phyloP scores from a whole-genome alignment of 805 yeast species.

The Teunomyces tritomae region DNA sequence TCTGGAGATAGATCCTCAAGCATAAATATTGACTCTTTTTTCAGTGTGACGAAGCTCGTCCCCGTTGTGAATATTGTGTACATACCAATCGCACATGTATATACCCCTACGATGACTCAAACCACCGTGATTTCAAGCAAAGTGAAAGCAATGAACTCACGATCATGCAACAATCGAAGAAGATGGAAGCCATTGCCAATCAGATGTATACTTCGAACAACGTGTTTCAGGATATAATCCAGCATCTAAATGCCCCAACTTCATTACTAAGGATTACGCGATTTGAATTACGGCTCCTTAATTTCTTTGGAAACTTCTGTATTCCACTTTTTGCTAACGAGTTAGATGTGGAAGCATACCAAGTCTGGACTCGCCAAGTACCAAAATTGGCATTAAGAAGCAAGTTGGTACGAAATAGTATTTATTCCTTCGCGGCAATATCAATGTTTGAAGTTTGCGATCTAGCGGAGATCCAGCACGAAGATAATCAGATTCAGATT shows the following conservation, averaged over 20 bases:
- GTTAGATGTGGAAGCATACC: conserved; percentile 16
- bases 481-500: background rate
- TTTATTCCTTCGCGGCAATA: conserved; percentile 23
- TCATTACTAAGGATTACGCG: conserved; percentile 17
- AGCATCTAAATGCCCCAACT: conserved; percentile 13
- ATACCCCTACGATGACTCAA: background rate
- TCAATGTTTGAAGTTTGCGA: conserved; percentile 7
- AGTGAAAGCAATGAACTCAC: too few species aligned
- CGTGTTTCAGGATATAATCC: background rate
- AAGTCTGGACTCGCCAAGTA: conserved; percentile 24
- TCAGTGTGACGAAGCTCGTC: conserved; percentile 31
- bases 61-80: conserved; percentile 31
- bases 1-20: too few species aligned
- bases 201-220: background rate
- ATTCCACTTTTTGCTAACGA: conserved; percentile 24
- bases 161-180: conserved; percentile 11
- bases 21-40: conserved; percentile 9
- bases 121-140: too few species aligned
- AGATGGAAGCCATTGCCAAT: background rate
- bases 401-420: conserved; percentile 22
- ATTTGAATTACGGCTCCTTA: conserved; percentile 24
- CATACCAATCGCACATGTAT: conserved; percentile 25
- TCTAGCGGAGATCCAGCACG: conserved; percentile 20
- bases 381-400: conserved; percentile 24
- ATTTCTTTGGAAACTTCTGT: conserved; percentile 29